Evolutionary conservation across 176 grass and related monocot genomes (phyloP).

Genomic region (Lolium rigidum): DNA sequence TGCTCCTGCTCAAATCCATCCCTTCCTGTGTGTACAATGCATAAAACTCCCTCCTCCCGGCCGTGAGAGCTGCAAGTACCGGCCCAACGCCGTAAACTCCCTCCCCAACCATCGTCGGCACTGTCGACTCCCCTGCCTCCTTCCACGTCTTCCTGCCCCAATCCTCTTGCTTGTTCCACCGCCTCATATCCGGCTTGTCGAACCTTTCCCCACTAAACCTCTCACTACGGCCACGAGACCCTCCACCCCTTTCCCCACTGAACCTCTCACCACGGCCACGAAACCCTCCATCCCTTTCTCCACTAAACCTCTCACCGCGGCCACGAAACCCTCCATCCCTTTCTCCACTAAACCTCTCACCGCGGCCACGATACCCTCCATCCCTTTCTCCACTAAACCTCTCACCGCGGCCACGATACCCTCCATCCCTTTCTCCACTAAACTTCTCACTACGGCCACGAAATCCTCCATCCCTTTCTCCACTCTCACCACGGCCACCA

Average conservation of each 20-base stretch:
- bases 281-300: constrained; percentile 33
- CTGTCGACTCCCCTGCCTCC: constrained; percentile 65
- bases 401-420: constrained; percentile 48
- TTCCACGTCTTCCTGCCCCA: constrained; percentile 83
- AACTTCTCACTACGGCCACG: background rate
- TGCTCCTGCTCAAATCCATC: constrained; percentile 81
- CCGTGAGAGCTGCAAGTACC: constrained; percentile 75
- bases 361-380: constrained; percentile 48
- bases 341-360: constrained; percentile 52
- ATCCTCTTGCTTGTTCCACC: constrained; percentile 81
- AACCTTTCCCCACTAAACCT: constrained; percentile 55
- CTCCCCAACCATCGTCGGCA: constrained; percentile 83
- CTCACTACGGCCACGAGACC: constrained; percentile 55
- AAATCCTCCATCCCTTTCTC: background rate
- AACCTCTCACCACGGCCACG: constrained; percentile 60
- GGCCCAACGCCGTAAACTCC: constrained; percentile 84
- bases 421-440: background rate
- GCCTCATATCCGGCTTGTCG: constrained; percentile 55
- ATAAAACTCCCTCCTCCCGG: constrained; percentile 86
- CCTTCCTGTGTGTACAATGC: constrained; percentile 83
- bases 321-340: constrained; percentile 40
- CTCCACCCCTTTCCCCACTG: constrained; percentile 32
- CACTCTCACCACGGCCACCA: constrained; percentile 35
- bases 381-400: constrained; percentile 46
- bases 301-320: constrained; percentile 58